Base-by-base conservation (phyloP, 768 basidiomycete genomes). In the Boletales sp. region DNA sequence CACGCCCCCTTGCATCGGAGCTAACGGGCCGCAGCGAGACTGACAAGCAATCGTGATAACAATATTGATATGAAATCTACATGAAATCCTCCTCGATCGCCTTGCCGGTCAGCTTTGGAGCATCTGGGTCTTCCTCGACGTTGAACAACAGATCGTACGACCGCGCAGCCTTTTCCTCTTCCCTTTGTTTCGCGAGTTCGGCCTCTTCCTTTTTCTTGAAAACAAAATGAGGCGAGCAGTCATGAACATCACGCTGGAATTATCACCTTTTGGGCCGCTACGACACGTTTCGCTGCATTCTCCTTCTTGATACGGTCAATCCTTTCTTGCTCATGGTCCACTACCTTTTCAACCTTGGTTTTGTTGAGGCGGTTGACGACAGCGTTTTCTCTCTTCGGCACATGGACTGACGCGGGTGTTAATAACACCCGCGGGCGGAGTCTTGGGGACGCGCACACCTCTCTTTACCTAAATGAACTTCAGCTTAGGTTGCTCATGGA, bases 291-390 rank as follows among this genome's bases (percentile, higher is more conserved):
- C 25, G 70, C 69, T 2, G 84, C 80, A 39, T 79, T 83, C 63
- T 93, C 92, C 48, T 73, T 71, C 65, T 92, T 94, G 58, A 92
- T 66, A 15, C 95, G 79, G 30, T 92, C 93, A 25, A 91, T 72
- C 19, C 78, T 77, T 57, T 95, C 94, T 57, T 86, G 82, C 62
- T 98, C 95, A 60, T 97, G 94, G 59, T 98, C 90, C 19, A 96
- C 90, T 33, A 79, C 76, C 28, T 75, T 78, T 69, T 91, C 91
- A 44, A 81, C 71, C 61, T 94, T 97, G 13, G 94, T 97, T 73
- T 95, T 96, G 70, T 90, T 94, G 38, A 97, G 73, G 25, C 94
- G 83, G 63, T 97, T 97, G 32, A 97, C 88, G 50, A 95, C 88
- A 4, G 75, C 57, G 63, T 99, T 99, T 56, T 95, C 89, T 31